Evolutionary conservation across 2,329 filamentous ascomycete species (phyloP).

Genomic region (Paracoccidioides lutzii): DNA sequence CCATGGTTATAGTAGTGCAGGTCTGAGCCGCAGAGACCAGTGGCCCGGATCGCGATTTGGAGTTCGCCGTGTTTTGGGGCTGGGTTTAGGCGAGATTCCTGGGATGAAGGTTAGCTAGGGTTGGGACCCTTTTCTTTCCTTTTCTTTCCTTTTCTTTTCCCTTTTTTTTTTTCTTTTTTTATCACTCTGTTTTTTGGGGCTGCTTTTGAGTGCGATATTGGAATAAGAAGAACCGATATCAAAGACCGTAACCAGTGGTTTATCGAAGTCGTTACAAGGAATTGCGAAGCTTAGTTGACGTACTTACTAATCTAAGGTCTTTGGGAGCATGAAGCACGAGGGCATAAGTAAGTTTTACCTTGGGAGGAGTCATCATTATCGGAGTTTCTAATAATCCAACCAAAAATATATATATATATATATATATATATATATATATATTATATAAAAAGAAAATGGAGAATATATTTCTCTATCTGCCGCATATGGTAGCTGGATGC

Average conservation of each 20-base stretch:
- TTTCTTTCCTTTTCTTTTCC: too few species aligned
- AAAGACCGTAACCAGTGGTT: neutral
- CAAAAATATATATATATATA: neutral
- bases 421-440: neutral
- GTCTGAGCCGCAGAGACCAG: constrained; percentile 59
- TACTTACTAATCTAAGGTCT: constrained; percentile 48
- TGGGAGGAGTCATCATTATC: neutral
- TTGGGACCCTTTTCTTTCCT: too few species aligned
- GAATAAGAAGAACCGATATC: neutral
- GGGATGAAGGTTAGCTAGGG: neutral
- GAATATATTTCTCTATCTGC: too few species aligned
- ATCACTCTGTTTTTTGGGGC: neutral
- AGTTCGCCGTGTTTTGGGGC: constrained; percentile 43
- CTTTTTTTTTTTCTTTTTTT: neutral
- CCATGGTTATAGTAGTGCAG: constrained; percentile 80
- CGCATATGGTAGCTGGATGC: too few species aligned
- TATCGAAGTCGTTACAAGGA: neutral
- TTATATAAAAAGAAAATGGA: neutral
- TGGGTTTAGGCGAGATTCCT: constrained; percentile 42
- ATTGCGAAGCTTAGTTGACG: constrained; percentile 10
- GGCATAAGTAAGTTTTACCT: constrained; percentile 19
- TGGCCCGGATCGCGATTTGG: constrained; percentile 51
- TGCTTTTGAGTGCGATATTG: neutral
- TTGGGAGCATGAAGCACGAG: constrained; percentile 49
- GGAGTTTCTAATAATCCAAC: too few species aligned